phyloP scores from a whole-genome alignment of 2,329 filamentous ascomycete genomes.

The Karstenula rhodostoma region DNA sequence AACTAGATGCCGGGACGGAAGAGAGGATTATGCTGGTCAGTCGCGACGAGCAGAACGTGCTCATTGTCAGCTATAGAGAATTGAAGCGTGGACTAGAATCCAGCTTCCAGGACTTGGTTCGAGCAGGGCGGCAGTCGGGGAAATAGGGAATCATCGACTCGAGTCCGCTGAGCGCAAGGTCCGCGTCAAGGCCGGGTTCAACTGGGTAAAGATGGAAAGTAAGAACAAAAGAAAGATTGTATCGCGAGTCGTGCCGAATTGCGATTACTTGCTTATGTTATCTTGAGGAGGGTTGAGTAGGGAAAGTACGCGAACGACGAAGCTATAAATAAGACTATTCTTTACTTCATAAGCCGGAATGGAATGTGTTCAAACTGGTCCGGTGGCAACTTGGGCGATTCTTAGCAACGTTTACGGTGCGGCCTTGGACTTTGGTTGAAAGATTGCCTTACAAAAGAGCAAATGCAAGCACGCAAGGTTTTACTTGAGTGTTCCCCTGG shows the following conservation, averaged over 20 bases:
- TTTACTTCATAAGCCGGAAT: not conserved
- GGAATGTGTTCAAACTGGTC: not conserved
- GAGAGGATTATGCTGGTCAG: constrained; percentile 87
- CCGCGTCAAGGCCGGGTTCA: not conserved
- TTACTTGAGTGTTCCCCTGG: not conserved
- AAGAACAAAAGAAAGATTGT: not conserved
- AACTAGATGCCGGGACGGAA: constrained; percentile 87
- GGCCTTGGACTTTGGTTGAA: not conserved
- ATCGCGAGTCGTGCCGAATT: constrained; percentile 1
- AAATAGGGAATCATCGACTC: constrained; percentile 30
- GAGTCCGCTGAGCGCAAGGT: constrained; percentile 14
- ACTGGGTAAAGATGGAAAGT: not conserved
- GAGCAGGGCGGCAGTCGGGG: constrained; percentile 41
- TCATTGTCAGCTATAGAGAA: constrained; percentile 90
- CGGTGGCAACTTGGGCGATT: not conserved
- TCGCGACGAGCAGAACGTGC: constrained; percentile 87
- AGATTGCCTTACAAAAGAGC: not conserved
- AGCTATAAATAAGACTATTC: constrained; percentile 12
- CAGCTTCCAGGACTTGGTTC: constrained; percentile 65
- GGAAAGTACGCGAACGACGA: not conserved
- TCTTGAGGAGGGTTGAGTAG: constrained; percentile 3
- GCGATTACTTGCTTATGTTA: constrained; percentile 13
- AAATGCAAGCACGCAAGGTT: not conserved
- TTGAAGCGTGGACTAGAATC: constrained; percentile 72
- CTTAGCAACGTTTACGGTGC: not conserved